Evolutionary conservation across 208 protist species (phyloP), one percentile per base, ranked within the genome.

Genomic region (Trypanosoma lewisi): DNA sequence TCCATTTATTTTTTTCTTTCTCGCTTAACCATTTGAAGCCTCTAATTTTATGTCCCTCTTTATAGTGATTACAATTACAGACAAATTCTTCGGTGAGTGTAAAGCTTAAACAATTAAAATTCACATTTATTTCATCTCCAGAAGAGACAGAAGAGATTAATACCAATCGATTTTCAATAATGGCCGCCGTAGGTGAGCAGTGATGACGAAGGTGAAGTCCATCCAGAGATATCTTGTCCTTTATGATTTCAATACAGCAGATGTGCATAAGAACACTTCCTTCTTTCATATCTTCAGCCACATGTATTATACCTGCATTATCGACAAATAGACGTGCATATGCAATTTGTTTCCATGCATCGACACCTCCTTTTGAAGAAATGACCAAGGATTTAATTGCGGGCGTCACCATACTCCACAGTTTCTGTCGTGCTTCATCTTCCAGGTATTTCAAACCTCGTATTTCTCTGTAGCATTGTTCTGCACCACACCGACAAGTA

Each of bases 341-440:
- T 17, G 77, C 70, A 19, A 94, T 82, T 11, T 63, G 59, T 41
- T 53, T 57, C 83, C 83, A 89, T 58, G 87, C 87, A 60, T 67
- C 49, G 23, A n/a, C 31, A 30, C 31, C 25, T 27, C 27, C 39
- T 23, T 59, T 53, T 21, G 47, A 27, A 3, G 2, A 8, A n/a
- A 25, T 42, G 28, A 75, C 83, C 42, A 89, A 53, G 25, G 53
- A 49, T 33, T 78, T 78, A 68, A 94, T 94, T 48, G 80, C 84
- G 21, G 87, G 79, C 2, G 87, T 84, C 28, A 78, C 69, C 75
- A 85, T 73, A 33, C 69, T 76, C 87, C 85, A 92, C 58, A 95
- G 75, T 42, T 74, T 62, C 69, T 91, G 85, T 36, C 85, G 67
- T 33, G 78, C 54, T 23, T 73, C 67, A 36, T 73, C 61, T 7